These are phyloP conservation scores for Vanilla planifolia DNA, from an alignment of 106 monocot genomes.

Conservation along the genomic window DNA sequence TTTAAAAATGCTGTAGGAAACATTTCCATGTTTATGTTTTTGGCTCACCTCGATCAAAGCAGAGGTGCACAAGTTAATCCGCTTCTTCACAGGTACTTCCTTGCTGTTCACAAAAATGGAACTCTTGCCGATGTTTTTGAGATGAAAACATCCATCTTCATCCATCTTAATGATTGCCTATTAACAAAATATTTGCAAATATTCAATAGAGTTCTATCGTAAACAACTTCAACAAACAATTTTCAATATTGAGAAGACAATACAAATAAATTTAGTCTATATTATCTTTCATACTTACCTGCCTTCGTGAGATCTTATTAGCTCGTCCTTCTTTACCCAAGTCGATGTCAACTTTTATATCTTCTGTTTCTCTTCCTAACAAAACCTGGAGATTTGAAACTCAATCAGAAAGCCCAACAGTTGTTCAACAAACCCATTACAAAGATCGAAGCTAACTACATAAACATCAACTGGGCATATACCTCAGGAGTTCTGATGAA, in stretches of 20 bases:
- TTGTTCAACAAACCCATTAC: no score
- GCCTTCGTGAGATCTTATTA: slow-evolving; percentile 83
- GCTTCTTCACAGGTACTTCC: slow-evolving; percentile 52
- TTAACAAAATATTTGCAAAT: not conserved
- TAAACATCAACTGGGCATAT: no score
- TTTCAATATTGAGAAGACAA: no score
- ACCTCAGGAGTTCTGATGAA: slow-evolving; percentile 81
- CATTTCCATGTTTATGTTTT: no score
- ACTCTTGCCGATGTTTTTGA: slow-evolving; percentile 70
- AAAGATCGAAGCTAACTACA: no score
- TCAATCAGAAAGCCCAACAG: slow-evolving; percentile 10
- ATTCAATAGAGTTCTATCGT: no score
- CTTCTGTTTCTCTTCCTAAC: slow-evolving; percentile 81
- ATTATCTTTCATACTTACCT: slow-evolving; percentile 63
- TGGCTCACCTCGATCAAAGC: slow-evolving; percentile 86
- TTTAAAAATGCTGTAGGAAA: not conserved
- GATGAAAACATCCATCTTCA: slow-evolving; percentile 54
- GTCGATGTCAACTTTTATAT: slow-evolving; percentile 83
- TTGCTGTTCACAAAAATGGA: slow-evolving; percentile 66
- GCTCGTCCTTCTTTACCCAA: slow-evolving; percentile 80
- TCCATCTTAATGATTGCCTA: slow-evolving; percentile 90
- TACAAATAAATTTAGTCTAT: no score
- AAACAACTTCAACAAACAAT: no score
- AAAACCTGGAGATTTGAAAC: slow-evolving; percentile 43
- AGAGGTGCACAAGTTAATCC: slow-evolving; percentile 37